These are phyloP conservation scores for Debaryomyces psychrophilus DNA, from an alignment of 1,139 yeast genomes.

Conservation along the genomic window DNA sequence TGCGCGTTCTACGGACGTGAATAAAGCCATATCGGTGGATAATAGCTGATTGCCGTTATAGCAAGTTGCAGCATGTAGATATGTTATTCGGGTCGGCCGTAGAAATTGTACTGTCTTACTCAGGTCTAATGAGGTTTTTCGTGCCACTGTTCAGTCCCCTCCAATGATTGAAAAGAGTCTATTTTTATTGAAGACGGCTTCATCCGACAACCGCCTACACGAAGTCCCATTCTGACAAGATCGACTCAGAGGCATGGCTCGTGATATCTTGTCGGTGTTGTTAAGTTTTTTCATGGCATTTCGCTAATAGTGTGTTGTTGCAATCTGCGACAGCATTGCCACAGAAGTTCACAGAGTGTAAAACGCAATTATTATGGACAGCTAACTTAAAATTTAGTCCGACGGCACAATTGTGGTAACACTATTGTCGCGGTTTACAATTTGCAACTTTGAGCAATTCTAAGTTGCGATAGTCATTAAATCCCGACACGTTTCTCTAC, in stretches of 20 bases:
- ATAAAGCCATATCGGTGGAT: too few species aligned
- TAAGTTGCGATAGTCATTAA: slow-evolving; percentile 4
- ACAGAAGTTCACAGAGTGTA: background rate
- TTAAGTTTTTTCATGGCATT: background rate
- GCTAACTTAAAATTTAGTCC: background rate
- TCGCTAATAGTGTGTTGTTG: background rate
- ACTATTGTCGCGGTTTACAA: background rate
- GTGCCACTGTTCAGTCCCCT: too few species aligned
- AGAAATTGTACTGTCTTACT: too few species aligned
- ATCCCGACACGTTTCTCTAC: background rate
- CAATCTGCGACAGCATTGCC: background rate
- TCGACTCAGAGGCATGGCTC: background rate
- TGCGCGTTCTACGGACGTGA: too few species aligned
- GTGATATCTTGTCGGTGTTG: background rate
- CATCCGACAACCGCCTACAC: too few species aligned
- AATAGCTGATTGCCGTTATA: too few species aligned
- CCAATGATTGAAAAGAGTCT: too few species aligned
- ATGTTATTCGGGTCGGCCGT: too few species aligned
- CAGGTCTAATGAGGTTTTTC: too few species aligned
- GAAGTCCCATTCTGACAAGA: too few species aligned
- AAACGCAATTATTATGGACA: background rate
- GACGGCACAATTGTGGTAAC: background rate
- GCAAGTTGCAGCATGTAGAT: too few species aligned
- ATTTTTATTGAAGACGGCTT: too few species aligned
- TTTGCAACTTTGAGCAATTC: background rate